Evolutionary conservation across 108 stramenopile species (phyloP), one percentile per base, ranked within the genome.

Genomic region (Bacterosira constricta): DNA sequence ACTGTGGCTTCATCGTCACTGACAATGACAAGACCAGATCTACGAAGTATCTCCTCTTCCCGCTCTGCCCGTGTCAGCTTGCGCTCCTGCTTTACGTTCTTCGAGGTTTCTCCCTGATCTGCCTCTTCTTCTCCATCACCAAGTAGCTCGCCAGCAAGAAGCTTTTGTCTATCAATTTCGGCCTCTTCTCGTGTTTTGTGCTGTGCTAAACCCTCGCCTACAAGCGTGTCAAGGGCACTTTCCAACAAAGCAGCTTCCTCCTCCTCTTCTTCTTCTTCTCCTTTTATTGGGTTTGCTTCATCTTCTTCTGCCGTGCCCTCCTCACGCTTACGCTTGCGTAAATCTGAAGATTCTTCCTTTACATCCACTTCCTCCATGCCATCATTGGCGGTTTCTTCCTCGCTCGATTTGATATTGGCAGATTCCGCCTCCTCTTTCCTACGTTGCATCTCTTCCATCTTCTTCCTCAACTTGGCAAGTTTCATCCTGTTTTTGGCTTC

Each of bases 141-240:
- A 13, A 84, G 59, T 4, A 85, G 72, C 57, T 87, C 86, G 30
- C 93, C 93, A 13, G 87, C 79, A 60, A 94, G 75, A 4, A 94
- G 80, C 53, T 88, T 88, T 54, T 85, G 79, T 8, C 88, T 64
- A 41, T 94, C 90, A 2, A 86, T 75, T 72, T 94, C 93, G 15
- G 93, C 93, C 68, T 94, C 93, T 73, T 94, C 88, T 17, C 90
- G 72, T 29, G 90, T 90, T 56, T 90, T 87, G 37, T 71, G 64
- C 41, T 51, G 79, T 12, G 66, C 85, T n/a, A 62, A 75, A 4
- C 81, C 86, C 3, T 56, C 63, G 21, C 84, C 82, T 56, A 86
- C 86, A 18, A 90, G 66, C 12, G 69, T 71, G 60, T 91, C 90
- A 26, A 94, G 61, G 9, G 88, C 90, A 46, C 62, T 88, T 69